Base-by-base conservation (phyloP, 1,284 basidiomycete genomes). In the Phellinidium pouzarii region DNA sequence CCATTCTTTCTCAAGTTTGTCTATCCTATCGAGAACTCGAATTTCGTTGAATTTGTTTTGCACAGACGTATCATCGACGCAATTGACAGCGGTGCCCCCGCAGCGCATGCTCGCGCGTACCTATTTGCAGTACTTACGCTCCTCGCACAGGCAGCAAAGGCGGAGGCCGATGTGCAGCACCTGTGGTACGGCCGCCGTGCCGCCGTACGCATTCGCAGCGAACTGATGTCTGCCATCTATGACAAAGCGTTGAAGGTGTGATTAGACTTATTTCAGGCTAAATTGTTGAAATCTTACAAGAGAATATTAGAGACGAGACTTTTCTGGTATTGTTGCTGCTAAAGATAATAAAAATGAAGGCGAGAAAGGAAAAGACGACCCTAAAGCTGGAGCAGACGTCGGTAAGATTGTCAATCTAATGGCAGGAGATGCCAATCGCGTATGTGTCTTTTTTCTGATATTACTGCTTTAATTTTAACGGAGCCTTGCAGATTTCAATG, bases 231-330 rank as follows among this genome's bases (percentile, higher is more conserved):
- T 0, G 74, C 87, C 0, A 87, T 96, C 50, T 97, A 94, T 62
- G 87, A 93, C 65, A 96, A 96, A 66, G 85, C 93, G 0, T 71
- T 96, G 38, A 87, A 87, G 64, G n/a, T n/a, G n/a, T n/a, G n/a
- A n/a, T n/a, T n/a, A n/a, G n/a, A n/a, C n/a, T n/a, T n/a, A n/a
- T n/a, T n/a, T n/a, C n/a, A n/a, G n/a, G n/a, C n/a, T n/a, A n/a
- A n/a, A n/a, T n/a, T n/a, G n/a, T n/a, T n/a, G n/a, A n/a, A n/a
- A n/a, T n/a, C n/a, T n/a, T n/a, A n/a, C n/a, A n/a, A n/a, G n/a
- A n/a, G n/a, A n/a, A n/a, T n/a, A n/a, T n/a, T n/a, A n/a, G 31
- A 34, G 31, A 7, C 31, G 31, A 11, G 31, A 34, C 31, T 34
- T 34, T 34, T 34, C 31, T 8, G 31, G 31, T 34, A 34, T 34